phyloP scores from a whole-genome alignment of 108 stramenopile genomes.

The Ochromonas danica region DNA sequence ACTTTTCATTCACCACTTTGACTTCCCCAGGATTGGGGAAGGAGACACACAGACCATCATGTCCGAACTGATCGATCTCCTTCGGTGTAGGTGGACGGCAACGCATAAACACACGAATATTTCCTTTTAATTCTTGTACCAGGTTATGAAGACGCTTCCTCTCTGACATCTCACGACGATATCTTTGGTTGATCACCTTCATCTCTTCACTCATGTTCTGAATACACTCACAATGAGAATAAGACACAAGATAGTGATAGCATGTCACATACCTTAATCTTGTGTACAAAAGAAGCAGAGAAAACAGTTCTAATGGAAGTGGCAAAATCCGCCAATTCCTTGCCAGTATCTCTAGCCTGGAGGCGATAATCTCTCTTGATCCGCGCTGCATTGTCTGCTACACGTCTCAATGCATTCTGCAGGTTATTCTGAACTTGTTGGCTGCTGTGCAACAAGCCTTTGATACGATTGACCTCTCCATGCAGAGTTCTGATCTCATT shows the following conservation, averaged over 20 bases:
- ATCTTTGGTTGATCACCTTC: not conserved
- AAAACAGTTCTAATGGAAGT: not conserved
- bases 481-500: not conserved
- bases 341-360: not conserved
- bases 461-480: not conserved
- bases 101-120: conserved; percentile 63
- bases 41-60: conserved; percentile 14
- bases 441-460: no score
- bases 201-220: conserved; percentile 17
- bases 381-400: no score
- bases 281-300: not conserved
- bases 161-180: conserved; percentile 8
- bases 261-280: not conserved
- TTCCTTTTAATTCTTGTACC: conserved; percentile 59
- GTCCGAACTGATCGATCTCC: conserved; percentile 34
- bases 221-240: not conserved
- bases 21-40: conserved; percentile 42
- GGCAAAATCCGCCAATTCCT: not conserved
- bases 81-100: conserved; percentile 48
- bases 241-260: not conserved
- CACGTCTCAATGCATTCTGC: no score
- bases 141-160: not conserved
- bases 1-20: conserved; percentile 35
- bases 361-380: no score
- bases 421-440: no score